phyloP scores from a whole-genome alignment of 2,329 filamentous ascomycete genomes.

The Clonostachys byssicola region DNA sequence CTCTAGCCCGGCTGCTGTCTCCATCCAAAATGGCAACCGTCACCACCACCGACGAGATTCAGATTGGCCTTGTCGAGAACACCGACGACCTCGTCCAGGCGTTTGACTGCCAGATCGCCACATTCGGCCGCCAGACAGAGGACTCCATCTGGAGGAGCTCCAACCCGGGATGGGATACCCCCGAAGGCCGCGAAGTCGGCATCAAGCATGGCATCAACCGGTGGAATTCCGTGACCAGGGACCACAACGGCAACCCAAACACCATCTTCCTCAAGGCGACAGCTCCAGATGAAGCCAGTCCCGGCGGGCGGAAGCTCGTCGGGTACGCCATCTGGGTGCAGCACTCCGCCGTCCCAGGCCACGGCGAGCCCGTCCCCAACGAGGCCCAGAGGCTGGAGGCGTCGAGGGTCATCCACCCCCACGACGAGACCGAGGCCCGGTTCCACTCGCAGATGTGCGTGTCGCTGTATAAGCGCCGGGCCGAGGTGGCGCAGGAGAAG shows the following conservation, averaged over 20 bases:
- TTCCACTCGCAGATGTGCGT: slow-evolving; percentile 37
- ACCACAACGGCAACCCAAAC: slow-evolving; percentile 34
- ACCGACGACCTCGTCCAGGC: slow-evolving; percentile 15
- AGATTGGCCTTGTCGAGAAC: slow-evolving; percentile 17
- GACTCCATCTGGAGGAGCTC: slow-evolving; percentile 47
- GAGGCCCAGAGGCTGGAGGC: background rate
- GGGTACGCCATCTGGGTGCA: slow-evolving; percentile 54
- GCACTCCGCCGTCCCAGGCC: slow-evolving; percentile 39
- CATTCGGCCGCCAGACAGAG: slow-evolving; percentile 44
- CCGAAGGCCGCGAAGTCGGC: slow-evolving; percentile 30
- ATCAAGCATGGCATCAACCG: slow-evolving; percentile 31
- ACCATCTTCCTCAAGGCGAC: slow-evolving; percentile 42
- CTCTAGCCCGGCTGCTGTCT: too few species aligned
- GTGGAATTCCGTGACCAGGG: slow-evolving; percentile 27
- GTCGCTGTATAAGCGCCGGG: slow-evolving; percentile 37
- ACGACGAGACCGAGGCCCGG: slow-evolving; percentile 34
- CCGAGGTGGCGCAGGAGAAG: slow-evolving; percentile 34
- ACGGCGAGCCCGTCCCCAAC: slow-evolving; percentile 26
- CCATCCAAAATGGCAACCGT: background rate
- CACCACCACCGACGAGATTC: slow-evolving; percentile 7
- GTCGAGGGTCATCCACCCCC: slow-evolving; percentile 25
- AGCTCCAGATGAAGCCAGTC: background rate
- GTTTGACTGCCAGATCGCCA: slow-evolving; percentile 15
- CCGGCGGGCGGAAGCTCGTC: slow-evolving; percentile 23
- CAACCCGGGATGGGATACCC: slow-evolving; percentile 51